Evolutionary conservation across 192 early-diverging fungal genomes (phyloP).

Genomic region (Diversispora epigaea): DNA sequence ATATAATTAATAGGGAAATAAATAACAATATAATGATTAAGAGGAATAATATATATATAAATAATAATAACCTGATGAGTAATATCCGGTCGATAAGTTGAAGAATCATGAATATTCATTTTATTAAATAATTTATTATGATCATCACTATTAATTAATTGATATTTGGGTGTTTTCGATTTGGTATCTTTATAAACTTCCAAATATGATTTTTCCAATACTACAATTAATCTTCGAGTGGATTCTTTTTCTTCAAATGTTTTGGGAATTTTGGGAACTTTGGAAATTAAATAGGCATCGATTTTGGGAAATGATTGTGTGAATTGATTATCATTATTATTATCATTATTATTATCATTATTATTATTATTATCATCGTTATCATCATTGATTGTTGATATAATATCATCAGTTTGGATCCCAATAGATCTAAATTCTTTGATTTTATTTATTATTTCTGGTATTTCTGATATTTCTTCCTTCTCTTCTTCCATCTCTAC

Average conservation of each 20-base stretch:
- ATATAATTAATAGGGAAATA: neutral
- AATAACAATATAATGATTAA: neutral
- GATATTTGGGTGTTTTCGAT: constrained; percentile 74
- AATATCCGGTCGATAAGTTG: constrained; percentile 86
- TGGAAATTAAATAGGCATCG: constrained; percentile 57
- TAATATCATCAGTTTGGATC: neutral
- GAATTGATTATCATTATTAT: neutral
- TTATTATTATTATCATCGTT: neutral
- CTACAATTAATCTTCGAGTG: constrained; percentile 85
- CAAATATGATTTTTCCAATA: constrained; percentile 85
- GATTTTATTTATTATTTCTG: too few species aligned
- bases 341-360: neutral
- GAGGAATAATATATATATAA: neutral
- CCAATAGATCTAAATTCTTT: neutral
- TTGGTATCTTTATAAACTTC: constrained; percentile 91
- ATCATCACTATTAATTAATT: constrained; percentile 96
- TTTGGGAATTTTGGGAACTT: constrained; percentile 80
- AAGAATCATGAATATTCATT: constrained; percentile 70
- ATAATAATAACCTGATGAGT: constrained; percentile 75
- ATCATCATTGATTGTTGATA: neutral
- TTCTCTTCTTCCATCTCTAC: too few species aligned
- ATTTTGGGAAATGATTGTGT: neutral
- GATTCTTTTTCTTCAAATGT: constrained; percentile 70
- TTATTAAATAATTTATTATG: constrained; percentile 88
- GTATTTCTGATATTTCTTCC: too few species aligned